phyloP scores from a whole-genome alignment of 2,329 filamentous ascomycete species.

The Penicillium sp. region DNA sequence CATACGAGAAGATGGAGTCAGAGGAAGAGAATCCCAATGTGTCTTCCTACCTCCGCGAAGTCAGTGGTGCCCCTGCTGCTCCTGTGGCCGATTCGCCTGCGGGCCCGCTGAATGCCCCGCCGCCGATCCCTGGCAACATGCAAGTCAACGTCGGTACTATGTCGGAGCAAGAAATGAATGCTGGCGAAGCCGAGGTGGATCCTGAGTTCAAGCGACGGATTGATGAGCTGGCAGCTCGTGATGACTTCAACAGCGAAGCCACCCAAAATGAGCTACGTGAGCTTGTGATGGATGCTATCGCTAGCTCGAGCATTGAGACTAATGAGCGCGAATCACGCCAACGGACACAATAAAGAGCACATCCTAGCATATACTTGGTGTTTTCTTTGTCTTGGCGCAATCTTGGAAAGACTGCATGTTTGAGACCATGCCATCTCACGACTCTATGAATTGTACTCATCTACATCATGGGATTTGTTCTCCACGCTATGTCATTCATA shows the following conservation, averaged over 20 bases:
- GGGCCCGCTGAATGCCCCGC: slow-evolving; percentile 49
- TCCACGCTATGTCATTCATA: not conserved
- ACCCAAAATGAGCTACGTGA: slow-evolving; percentile 77
- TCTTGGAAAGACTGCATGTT: not conserved
- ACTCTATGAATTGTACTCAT: not conserved
- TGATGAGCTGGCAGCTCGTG: slow-evolving; percentile 79
- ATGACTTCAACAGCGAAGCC: slow-evolving; percentile 78
- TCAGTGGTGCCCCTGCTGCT: slow-evolving; percentile 29
- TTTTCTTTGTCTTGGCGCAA: not conserved
- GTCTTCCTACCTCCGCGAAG: slow-evolving; percentile 65
- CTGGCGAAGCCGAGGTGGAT: slow-evolving; percentile 66
- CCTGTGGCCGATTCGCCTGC: slow-evolving; percentile 26
- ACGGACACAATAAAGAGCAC: slow-evolving; percentile 53
- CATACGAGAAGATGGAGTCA: slow-evolving; percentile 73
- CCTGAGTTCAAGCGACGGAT: slow-evolving; percentile 82
- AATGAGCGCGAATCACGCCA: slow-evolving; percentile 65
- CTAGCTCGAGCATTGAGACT: slow-evolving; percentile 61
- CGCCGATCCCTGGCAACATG: slow-evolving; percentile 72
- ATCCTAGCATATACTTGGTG: not conserved
- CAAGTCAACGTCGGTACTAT: slow-evolving; percentile 76
- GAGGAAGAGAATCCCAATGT: slow-evolving; percentile 79
- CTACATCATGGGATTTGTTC: not conserved
- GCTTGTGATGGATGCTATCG: slow-evolving; percentile 77
- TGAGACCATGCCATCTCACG: not conserved
- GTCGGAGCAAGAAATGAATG: slow-evolving; percentile 56